A percentile compares a stretch with the other conserved stretches of the same genome.
Evolutionary conservation across 805 yeast genomes (phyloP).

Genomic region (Grigorovia jiainica): DNA sequence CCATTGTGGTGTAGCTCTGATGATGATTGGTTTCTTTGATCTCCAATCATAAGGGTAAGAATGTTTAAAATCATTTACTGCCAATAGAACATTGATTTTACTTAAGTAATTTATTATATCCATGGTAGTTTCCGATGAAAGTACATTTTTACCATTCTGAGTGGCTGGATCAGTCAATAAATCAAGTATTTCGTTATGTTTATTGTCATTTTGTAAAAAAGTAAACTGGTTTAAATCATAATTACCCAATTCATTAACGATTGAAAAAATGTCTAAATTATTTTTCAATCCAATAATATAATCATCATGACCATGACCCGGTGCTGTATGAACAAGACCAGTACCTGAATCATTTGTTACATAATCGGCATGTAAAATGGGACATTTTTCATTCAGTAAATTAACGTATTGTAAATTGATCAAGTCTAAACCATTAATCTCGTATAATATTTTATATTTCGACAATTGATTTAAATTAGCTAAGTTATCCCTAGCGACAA

Average conservation of each 20-base stretch:
- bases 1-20: conserved; percentile 95
- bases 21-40: conserved; percentile 88
- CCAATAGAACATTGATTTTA: conserved; percentile 35
- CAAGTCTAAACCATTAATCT: conserved; percentile 36
- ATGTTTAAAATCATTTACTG: conserved; percentile 51
- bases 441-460: conserved; percentile 13
- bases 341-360: conserved; percentile 81
- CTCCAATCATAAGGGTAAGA: conserved; percentile 98
- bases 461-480: conserved; percentile 30
- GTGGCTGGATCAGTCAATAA: conserved; percentile 10
- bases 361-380: conserved; percentile 70
- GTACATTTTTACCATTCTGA: conserved; percentile 44
- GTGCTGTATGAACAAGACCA: conserved; percentile 94
- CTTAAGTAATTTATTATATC: conserved; percentile 37
- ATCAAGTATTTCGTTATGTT: conserved; percentile 10
- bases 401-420: conserved; percentile 41
- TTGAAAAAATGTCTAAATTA: conserved; percentile 54
- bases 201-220: conserved; percentile 23
- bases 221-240: conserved; percentile 36
- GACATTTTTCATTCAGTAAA: conserved; percentile 40
- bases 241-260: conserved; percentile 69
- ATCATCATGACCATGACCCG: conserved; percentile 97
- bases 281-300: conserved; percentile 56
- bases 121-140: conserved; percentile 44
- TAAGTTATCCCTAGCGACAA: conserved; percentile 49